phyloP scores from a whole-genome alignment of 805 yeast genomes.

The Wickerhamiella spandovensis region DNA sequence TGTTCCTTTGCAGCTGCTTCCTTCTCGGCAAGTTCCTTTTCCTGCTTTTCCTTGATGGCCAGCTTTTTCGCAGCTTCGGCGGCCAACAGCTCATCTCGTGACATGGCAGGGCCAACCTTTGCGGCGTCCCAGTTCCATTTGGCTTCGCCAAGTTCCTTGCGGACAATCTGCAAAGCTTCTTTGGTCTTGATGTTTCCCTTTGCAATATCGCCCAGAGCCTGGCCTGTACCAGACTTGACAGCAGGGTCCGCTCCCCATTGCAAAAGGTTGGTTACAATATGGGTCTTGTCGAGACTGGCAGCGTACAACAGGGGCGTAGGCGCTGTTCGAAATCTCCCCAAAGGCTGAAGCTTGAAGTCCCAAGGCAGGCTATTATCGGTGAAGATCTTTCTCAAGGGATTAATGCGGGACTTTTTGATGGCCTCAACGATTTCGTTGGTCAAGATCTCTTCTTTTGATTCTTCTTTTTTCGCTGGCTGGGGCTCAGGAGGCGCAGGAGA shows the following conservation, averaged over 20 bases:
- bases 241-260: conserved; percentile 64
- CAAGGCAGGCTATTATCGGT: conserved; percentile 43
- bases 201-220: conserved; percentile 58
- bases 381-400: conserved; percentile 47
- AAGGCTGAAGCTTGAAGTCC: conserved; percentile 45
- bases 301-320: conserved; percentile 79
- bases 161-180: conserved; percentile 52
- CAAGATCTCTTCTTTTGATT: conserved; percentile 30
- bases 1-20: conserved; percentile 13
- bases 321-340: conserved; percentile 33
- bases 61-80: conserved; percentile 18
- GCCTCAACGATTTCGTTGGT: conserved; percentile 45
- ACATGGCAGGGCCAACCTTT: conserved; percentile 44
- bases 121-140: conserved; percentile 58
- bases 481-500: conserved; percentile 7
- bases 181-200: conserved; percentile 24
- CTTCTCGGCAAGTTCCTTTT: conserved; percentile 10
- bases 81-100: conserved; percentile 23
- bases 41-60: conserved; percentile 13
- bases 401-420: conserved; percentile 63
- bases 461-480: conserved; percentile 9
- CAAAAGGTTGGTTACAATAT: conserved; percentile 50
- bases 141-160: conserved; percentile 55
- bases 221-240: conserved; percentile 36
- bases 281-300: conserved; percentile 48